A percentile compares a stretch with the other conserved stretches of the same genome.
Conservation (phyloP, 768 basidiomycete species). For the Mrakia frigida region DNA sequence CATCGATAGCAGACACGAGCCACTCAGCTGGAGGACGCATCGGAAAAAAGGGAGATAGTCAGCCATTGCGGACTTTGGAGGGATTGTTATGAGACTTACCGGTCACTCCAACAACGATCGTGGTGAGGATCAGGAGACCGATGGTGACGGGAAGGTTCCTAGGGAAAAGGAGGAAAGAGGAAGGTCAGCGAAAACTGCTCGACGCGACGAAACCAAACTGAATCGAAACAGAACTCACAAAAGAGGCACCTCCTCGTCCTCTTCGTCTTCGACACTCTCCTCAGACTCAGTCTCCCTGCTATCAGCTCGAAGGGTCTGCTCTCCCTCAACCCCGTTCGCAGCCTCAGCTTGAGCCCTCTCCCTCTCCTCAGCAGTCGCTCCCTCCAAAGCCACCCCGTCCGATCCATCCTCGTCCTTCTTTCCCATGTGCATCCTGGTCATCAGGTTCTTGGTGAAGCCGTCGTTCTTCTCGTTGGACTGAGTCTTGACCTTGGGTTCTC, state of each 20-base stretch:
- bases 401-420: not conserved
- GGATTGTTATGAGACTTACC: not conserved
- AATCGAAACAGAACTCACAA: not conserved
- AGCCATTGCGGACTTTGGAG: too few relatives aligned
- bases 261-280: constrained; percentile 20
- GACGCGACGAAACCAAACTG: too few relatives aligned
- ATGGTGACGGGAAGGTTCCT: constrained; percentile 1
- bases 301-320: not conserved
- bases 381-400: not conserved
- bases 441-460: not conserved
- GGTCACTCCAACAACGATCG: constrained; percentile 18
- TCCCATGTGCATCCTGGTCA: constrained; percentile 1
- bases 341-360: not conserved
- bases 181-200: not conserved
- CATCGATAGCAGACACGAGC: constrained; percentile 25
- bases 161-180: not conserved
- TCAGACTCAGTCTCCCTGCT: not conserved
- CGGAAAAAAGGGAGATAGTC: not conserved
- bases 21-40: constrained; percentile 28
- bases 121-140: constrained; percentile 1
- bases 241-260: constrained; percentile 22
- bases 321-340: not conserved
- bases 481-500: not conserved
- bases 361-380: not conserved
- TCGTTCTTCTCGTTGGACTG: not conserved